Evolutionary conservation across 2,329 filamentous ascomycete species (phyloP).

Genomic region (Botrytis hyacinthi): DNA sequence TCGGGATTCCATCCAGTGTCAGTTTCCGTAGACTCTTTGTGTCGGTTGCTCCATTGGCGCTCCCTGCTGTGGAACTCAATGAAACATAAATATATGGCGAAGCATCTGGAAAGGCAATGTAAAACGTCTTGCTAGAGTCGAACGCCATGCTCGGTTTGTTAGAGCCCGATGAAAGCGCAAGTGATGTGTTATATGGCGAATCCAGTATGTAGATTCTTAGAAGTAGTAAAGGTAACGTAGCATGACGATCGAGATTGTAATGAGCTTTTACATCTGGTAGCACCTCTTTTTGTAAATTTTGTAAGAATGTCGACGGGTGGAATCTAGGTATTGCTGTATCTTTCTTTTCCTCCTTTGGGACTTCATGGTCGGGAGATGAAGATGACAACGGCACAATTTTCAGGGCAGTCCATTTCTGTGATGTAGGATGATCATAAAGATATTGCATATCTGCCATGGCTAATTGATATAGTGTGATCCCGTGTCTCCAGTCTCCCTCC

Average conservation of each 20-base stretch:
- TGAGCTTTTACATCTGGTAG: slow-evolving; percentile 80
- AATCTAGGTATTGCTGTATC: slow-evolving; percentile 64
- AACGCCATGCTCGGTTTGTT: slow-evolving; percentile 39
- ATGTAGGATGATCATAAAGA: slow-evolving; percentile 62
- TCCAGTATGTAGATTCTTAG: slow-evolving; percentile 78
- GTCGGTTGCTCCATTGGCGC: slow-evolving; percentile 44
- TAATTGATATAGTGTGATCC: slow-evolving; percentile 63
- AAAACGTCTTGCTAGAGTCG: slow-evolving; percentile 70
- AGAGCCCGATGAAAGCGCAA: slow-evolving; percentile 43
- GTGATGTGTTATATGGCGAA: slow-evolving; percentile 70
- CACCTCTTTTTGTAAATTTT: slow-evolving; percentile 70
- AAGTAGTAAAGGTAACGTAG: slow-evolving; percentile 65
- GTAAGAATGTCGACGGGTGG: slow-evolving; percentile 76
- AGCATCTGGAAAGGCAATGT: slow-evolving; percentile 78
- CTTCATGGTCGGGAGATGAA: slow-evolving; percentile 6
- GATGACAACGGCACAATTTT: slow-evolving; percentile 52
- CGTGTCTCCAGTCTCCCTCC: slow-evolving; percentile 67
- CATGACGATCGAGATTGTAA: slow-evolving; percentile 74
- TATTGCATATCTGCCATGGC: slow-evolving; percentile 68
- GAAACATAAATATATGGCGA: slow-evolving; percentile 72
- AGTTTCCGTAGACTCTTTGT: slow-evolving; percentile 65
- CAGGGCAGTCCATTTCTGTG: slow-evolving; percentile 63
- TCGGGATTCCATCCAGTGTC: slow-evolving; percentile 76
- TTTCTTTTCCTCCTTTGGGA: slow-evolving; percentile 39
- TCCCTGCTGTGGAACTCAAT: slow-evolving; percentile 58